Evolutionary conservation across 768 basidiomycete species (phyloP).

Genomic region (Kwoniella pini): DNA sequence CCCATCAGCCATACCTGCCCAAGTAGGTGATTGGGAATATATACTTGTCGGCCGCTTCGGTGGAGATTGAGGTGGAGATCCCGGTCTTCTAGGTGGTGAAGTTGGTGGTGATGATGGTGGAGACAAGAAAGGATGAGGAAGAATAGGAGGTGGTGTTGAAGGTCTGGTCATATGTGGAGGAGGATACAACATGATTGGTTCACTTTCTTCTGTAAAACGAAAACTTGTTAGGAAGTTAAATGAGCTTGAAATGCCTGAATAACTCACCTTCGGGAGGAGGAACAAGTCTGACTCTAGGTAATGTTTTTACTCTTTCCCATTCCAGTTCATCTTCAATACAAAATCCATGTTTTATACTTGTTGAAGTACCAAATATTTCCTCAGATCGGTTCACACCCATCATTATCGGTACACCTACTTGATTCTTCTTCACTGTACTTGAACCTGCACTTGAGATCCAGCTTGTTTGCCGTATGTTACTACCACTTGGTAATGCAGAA

Average conservation of each 20-base stretch:
- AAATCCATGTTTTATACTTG: constrained; percentile 15
- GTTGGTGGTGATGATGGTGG: constrained; percentile 19
- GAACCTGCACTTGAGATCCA: neutral
- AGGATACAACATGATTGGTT: constrained; percentile 39
- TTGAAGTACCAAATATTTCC: constrained; percentile 13
- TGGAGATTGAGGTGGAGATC: constrained; percentile 19
- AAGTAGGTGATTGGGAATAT: constrained; percentile 16
- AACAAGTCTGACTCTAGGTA: constrained; percentile 39
- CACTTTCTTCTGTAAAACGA: constrained; percentile 32
- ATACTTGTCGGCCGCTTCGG: constrained; percentile 11
- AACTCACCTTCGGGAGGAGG: constrained; percentile 44
- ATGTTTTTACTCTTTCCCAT: constrained; percentile 33
- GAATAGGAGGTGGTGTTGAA: constrained; percentile 14
- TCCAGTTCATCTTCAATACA: constrained; percentile 25
- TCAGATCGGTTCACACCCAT: constrained; percentile 18
- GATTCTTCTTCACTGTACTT: constrained; percentile 5
- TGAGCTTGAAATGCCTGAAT: neutral
- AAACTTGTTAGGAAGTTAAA: neutral
- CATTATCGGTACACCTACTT: constrained; percentile 23
- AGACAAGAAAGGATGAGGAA: constrained; percentile 22
- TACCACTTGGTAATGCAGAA: neutral
- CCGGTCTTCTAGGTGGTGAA: constrained; percentile 14
- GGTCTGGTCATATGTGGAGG: constrained; percentile 24
- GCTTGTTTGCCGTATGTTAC: neutral
- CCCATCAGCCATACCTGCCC: constrained; percentile 39